A percentile compares a stretch with the other conserved stretches of the same genome.
Conservation (phyloP, 257 asterid genomes). For the Coffea eugenioides region DNA sequence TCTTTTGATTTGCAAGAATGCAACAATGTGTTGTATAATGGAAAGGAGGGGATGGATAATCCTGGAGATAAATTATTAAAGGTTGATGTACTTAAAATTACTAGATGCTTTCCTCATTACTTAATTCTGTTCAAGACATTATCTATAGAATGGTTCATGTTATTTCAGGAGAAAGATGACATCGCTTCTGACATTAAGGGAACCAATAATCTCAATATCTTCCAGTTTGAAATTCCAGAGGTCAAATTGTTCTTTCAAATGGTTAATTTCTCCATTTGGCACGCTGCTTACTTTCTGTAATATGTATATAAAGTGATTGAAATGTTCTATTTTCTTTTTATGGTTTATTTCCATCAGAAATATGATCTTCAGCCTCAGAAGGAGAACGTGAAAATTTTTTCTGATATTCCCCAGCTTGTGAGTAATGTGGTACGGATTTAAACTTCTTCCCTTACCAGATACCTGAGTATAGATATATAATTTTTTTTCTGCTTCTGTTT, state of each 20-base stretch:
- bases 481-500: neutral
- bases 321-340: slow-evolving; percentile 15
- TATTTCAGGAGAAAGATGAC: slow-evolving; percentile 46
- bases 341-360: slow-evolving; percentile 40
- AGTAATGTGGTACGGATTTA: slow-evolving; percentile 38
- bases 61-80: slow-evolving; percentile 22
- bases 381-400: slow-evolving; percentile 35
- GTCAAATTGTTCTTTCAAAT: slow-evolving; percentile 40
- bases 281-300: slow-evolving; percentile 5
- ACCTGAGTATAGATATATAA: neutral
- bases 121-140: slow-evolving; percentile 16
- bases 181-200: slow-evolving; percentile 25
- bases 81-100: slow-evolving; percentile 21
- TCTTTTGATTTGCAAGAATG: slow-evolving; percentile 29
- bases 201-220: slow-evolving; percentile 28
- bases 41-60: slow-evolving; percentile 25
- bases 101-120: slow-evolving; percentile 3
- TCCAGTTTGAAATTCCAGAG: slow-evolving; percentile 74
- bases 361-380: slow-evolving; percentile 34
- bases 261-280: slow-evolving; percentile 35
- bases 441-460: neutral
- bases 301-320: slow-evolving; percentile 12
- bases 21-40: slow-evolving; percentile 18
- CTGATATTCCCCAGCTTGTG: slow-evolving; percentile 47
- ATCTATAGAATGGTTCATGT: slow-evolving; percentile 11